Base-by-base conservation (phyloP, 768 basidiomycete genomes). In the Grammothele lineata region DNA sequence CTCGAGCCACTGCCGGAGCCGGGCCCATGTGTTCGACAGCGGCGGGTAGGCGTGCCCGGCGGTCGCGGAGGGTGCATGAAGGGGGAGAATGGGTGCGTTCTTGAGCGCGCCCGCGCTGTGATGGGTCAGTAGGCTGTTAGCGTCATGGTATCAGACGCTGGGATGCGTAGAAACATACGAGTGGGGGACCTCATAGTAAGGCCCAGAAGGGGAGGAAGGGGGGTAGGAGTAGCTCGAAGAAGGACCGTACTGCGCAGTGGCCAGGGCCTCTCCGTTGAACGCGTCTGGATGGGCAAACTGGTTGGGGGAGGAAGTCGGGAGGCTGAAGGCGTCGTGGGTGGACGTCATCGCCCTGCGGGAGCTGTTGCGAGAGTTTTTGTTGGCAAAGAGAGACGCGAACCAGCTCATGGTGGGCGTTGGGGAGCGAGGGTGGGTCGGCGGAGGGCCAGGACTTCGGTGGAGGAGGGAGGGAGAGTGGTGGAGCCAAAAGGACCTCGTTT, bases 261-360 rank as follows among this genome's bases (percentile, higher is more conserved):
- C 66, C 5, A 77, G 68, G 27, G 76, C 65, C 48, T 80, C 78
- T 49, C 77, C 67, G 53, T 72, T 76, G 71, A 81, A 84, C 14
- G 77, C 71, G 58, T 82, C 82, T 19, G 77, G 76, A 58, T 79
- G 80, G 25, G 75, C 48, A 39, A 68, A 54, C 50, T 73, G 69
- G 45, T 69, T 69, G 14, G 86, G 86, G 21, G 87, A 86, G 21
- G 82, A 78, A 3, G 81, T 81, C 37, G 89, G 87, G 26, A 95
- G 73, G 40, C 87, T 86, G 68, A 94, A 94, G 52, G 92, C 91
- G 63, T 93, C 91, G 61, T 86, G 80, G 5, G 92, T 93, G 14
- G 80, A 81, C 25, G 78, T 80, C 55, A 92, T 78, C 23, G 86
- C 76, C 62, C 75, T 75, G 48, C 80, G 69, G 26, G 40, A 37